Evolutionary conservation across 2,329 filamentous ascomycete species (phyloP), one percentile per base, ranked within the genome.

Genomic region (Aspergillus sp.): DNA sequence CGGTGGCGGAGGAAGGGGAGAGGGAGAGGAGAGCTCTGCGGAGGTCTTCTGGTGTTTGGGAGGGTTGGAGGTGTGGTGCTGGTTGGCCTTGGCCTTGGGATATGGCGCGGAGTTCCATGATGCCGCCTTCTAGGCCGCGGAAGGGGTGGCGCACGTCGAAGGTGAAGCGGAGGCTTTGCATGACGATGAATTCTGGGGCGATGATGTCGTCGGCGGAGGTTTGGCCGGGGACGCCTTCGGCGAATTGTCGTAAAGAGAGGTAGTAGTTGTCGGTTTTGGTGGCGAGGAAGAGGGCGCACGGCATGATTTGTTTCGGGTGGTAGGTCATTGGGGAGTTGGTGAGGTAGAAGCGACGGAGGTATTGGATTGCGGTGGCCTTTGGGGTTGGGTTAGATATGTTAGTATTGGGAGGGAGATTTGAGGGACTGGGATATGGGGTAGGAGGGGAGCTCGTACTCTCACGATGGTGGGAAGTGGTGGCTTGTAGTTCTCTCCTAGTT

Each of bases 261-360:
- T 94, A 93, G 73, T 88, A 86, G 62, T 91, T 91, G 72, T 99
- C 94, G 4, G 92, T 91, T 79, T 99, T 99, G 70, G 89, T 92
- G 8, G 92, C 92, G 65, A 99, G 90, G 81, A 96, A 98, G 57
- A 99, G 84, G 38, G 90, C 91, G 30, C 92, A 95, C 72, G 93
- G 91, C 73, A 96, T 88, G 66, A 98, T 90, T 64, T 92, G 88
- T 63, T 91, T 90, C 0, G 93, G 94, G 63, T 94, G 91, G 74
- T 99, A 98, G 30, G 93, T 96, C 91, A 98, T 96, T 71, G 93
- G 87, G 42, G 91, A 96, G 78, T 98, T 96, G 71, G 90, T 94
- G 39, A 96, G 85, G 80, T 98, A 99, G 83, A 99, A 98, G 60
- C 95, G 90, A 58, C 91, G 90, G 62, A 99, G 84, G 74, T 96